These are phyloP conservation scores for Pseudonitzschia pungens DNA, from an alignment of 108 stramenopile species.

Conservation along the genomic window DNA sequence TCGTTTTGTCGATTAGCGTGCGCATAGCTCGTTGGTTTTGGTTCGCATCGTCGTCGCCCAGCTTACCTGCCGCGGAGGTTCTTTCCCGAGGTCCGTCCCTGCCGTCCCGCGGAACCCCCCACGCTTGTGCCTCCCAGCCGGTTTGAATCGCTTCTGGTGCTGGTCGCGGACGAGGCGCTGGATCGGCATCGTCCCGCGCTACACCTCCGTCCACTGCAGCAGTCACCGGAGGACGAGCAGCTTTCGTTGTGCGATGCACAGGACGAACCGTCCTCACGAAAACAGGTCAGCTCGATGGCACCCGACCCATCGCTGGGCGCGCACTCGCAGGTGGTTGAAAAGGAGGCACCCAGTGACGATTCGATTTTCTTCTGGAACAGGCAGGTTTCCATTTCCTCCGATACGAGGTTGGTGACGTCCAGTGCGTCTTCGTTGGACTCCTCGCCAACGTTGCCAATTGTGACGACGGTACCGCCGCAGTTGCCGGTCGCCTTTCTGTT, in stretches of 20 bases:
- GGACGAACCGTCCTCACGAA: too few species aligned
- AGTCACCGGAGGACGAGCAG: neutral
- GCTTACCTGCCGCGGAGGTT: conserved; percentile 5
- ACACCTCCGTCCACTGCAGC: conserved; percentile 7
- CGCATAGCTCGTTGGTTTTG: neutral
- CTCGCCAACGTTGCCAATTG: too few species aligned
- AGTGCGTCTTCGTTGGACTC: neutral
- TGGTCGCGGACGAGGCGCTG: neutral
- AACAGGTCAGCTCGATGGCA: neutral
- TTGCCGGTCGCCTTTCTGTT: neutral
- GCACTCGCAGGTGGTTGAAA: neutral
- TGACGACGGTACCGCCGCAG: neutral
- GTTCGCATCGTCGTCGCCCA: too few species aligned
- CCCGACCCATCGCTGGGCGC: neutral
- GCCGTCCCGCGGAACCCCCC: conserved; percentile 6
- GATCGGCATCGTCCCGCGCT: neutral
- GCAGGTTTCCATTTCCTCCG: neutral
- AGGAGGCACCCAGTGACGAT: neutral
- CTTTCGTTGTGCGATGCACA: neutral
- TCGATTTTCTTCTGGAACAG: neutral
- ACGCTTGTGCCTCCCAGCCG: conserved; percentile 1
- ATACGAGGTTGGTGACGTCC: neutral
- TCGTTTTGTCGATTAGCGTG: neutral
- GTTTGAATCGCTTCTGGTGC: neutral
- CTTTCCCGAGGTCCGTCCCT: neutral